Base-by-base conservation (phyloP, 2,329 filamentous ascomycete genomes). In the Aspergillus eucalypticola region DNA sequence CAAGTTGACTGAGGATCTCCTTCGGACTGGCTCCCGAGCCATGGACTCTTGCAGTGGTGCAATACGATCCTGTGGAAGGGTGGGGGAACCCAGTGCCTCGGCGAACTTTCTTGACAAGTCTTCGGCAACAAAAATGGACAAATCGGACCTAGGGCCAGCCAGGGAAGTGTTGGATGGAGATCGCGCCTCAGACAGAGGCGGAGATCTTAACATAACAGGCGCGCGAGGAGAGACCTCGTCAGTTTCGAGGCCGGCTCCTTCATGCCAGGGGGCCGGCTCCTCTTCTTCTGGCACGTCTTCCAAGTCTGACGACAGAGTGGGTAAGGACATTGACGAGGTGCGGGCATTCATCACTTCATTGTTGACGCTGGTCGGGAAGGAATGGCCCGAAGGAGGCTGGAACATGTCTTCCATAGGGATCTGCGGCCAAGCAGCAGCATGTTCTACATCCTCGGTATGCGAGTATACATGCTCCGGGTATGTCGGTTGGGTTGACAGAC, bases 241-340 rank as follows among this genome's bases (percentile, higher is more conserved):
- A 38, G 63, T 41, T 57, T 66, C 67, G 21, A 65, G 59, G 4
- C 70, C 66, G 7, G 73, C 69, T 54, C 69, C 75, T 44, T 74
- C 70, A 60, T 73, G 72, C 62, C 67, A 67, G 41, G 69, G 65
- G 6, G 69, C 69, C n/a, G 63, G 67, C 64, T 80, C 79, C 49
- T 78, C 76, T 61, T 81, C 79, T 64, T 82, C 79, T 1, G 77
- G 78, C 5, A 82, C 78, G 60, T 80, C 76, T 51, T 78, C 75
- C 60, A 81, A 66, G 23, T 78, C 76, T 51, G 71, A 72, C n/a
- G 69, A 69, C 39, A 73, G 72, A 55, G 68, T 76, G 56, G 74
- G 78, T 51, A 79, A 76, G 0, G 78, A 75, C 7, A 79, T 76
- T 1, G 78, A 77, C 6, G 78, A 74, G 15, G 76, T 75, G 35